phyloP scores from a whole-genome alignment of 345 rosid species.

The Citrus sinensis region DNA sequence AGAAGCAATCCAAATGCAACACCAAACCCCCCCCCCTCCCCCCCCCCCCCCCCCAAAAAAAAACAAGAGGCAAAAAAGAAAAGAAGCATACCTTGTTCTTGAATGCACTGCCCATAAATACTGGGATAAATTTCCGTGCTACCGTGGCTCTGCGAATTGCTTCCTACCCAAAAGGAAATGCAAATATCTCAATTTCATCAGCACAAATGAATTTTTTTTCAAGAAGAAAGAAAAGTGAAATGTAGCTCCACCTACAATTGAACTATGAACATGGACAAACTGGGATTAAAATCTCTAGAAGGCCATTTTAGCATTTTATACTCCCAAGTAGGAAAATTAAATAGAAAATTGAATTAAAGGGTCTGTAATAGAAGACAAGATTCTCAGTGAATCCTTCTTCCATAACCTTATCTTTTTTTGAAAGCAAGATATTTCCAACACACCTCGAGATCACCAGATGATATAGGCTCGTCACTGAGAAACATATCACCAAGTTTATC shows the following conservation, averaged over 20 bases:
- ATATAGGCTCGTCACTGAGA: conserved; percentile 81
- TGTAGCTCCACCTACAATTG: background rate
- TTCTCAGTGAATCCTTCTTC: conserved; percentile 3
- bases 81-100: conserved; percentile 80
- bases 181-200: conserved; percentile 4
- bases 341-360: background rate
- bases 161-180: conserved; percentile 44
- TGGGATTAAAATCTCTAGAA: background rate
- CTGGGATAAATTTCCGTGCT: conserved; percentile 88
- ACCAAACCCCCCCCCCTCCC: no score
- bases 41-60: no score
- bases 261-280: background rate
- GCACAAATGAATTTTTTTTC: background rate
- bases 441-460: conserved; percentile 82
- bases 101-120: conserved; percentile 99
- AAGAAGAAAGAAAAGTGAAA: conserved; percentile 3
- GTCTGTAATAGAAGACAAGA: background rate
- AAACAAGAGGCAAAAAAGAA: background rate
- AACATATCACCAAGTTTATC: conserved; percentile 88
- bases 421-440: conserved; percentile 12
- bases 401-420: background rate
- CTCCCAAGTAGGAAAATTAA: background rate
- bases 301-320: background rate
- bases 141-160: conserved; percentile 96
- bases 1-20: background rate